These are phyloP conservation scores for Heliocybe sulcata DNA, from an alignment of 1,284 basidiomycete genomes.

Conservation along the genomic window DNA sequence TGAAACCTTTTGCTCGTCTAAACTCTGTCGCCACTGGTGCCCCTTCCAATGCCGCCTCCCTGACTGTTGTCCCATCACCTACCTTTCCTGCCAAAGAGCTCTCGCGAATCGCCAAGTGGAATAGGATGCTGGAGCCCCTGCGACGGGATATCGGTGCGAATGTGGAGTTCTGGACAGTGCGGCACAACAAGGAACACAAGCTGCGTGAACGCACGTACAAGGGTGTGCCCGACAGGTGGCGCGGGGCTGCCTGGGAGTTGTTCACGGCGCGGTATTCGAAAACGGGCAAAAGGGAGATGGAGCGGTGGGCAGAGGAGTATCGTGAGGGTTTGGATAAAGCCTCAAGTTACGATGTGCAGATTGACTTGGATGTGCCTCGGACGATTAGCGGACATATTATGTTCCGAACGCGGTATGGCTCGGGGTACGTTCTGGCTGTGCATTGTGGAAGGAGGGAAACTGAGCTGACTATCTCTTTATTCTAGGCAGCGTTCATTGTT, in stretches of 20 bases:
- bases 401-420: slow-evolving; percentile 94
- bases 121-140: slow-evolving; percentile 72
- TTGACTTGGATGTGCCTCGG: slow-evolving; percentile 95
- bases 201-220: slow-evolving; percentile 81
- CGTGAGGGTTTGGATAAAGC: slow-evolving; percentile 65
- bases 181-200: slow-evolving; percentile 54
- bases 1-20: slow-evolving; percentile 47
- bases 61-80: slow-evolving; percentile 39
- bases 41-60: slow-evolving; percentile 29
- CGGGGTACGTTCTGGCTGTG: slow-evolving; percentile 52
- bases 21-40: slow-evolving; percentile 36
- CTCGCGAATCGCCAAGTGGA: slow-evolving; percentile 80
- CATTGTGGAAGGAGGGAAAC: neutral
- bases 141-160: slow-evolving; percentile 73
- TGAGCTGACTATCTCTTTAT: slow-evolving; percentile 1
- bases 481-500: slow-evolving; percentile 86
- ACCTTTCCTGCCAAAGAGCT: slow-evolving; percentile 54
- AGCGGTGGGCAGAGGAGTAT: slow-evolving; percentile 48
- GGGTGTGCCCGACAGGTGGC: slow-evolving; percentile 95
- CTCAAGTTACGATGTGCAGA: slow-evolving; percentile 91
- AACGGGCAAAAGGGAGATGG: slow-evolving; percentile 34
- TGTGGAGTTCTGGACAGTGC: slow-evolving; percentile 67
- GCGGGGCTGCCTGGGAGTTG: slow-evolving; percentile 87
- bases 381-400: slow-evolving; percentile 94
- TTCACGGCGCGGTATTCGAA: slow-evolving; percentile 50